Base-by-base conservation (phyloP, 345 rosid genomes). In the Bruguiera sexangula region DNA sequence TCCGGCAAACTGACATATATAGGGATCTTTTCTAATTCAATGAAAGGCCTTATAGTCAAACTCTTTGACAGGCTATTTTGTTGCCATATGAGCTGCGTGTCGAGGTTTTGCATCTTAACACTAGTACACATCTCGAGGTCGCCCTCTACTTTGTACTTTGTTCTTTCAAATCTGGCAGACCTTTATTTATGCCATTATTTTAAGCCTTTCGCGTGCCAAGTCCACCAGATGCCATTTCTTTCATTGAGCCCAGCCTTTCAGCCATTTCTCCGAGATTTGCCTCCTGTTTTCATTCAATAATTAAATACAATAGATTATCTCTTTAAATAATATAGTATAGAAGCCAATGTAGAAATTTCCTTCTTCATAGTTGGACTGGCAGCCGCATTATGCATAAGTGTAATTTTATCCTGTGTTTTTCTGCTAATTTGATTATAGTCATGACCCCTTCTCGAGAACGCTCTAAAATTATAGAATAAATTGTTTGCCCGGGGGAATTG, bases 71-170 rank as follows among this genome's bases (percentile, higher is more conserved):
- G 70, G 52, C 81, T 59, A 66, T 71, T 82, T 84, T 85, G 85
- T 81, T 84, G 67, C 64, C 77, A 36, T 66, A 26, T 61, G 69
- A 34, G 37, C 37, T 32, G 32, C 7, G 57, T 27, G 61, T 74
- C 70, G 48, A 46, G 72, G 63, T 66, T 57, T 55, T 57, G 46
- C 51, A 50, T 37, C 32, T 67, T 66, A 78, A 77, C 65, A 56
- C 13, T 32, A 53, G 52, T 70, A 61, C 86, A 76, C 68, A 77
- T 86, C 84, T 83, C 91, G 83, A 81, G 81, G 84, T 66, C 67
- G 67, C 71, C 67, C 50, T 60, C 70, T 75, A 39, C 73, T 22
- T 46, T 65, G 64, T 69, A 32, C 54, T 54, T 66, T 70, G 66
- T 65, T 78, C 79, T 79, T 73, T 70, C 70, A 73, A 83, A 66